phyloP scores from a whole-genome alignment of 2,329 filamentous ascomycete genomes.

The Pseudogymnoascus destructans region DNA sequence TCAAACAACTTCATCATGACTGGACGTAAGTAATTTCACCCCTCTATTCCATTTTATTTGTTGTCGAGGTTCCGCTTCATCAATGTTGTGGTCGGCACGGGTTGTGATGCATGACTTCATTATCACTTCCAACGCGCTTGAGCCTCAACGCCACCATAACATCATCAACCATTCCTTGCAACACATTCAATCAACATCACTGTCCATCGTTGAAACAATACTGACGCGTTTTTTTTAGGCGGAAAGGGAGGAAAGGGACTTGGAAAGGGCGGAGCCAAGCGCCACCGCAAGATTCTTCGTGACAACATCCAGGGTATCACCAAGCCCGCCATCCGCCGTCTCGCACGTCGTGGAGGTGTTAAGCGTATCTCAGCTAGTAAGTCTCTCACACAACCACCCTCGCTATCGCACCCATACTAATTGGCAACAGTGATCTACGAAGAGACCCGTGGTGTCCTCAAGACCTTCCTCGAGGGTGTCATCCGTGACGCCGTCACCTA shows the following conservation, averaged over 20 bases:
- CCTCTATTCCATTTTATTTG: constrained; percentile 13
- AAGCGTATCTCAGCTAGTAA: constrained; percentile 97
- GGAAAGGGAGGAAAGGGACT: constrained; percentile 96
- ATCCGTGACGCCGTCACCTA: constrained; percentile 71
- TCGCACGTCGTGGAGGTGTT: constrained; percentile 97
- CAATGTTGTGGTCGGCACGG: constrained; percentile 17
- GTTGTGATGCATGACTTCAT: constrained; percentile 12
- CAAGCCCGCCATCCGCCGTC: constrained; percentile 96
- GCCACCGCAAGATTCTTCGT: constrained; percentile 97
- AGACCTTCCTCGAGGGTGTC: constrained; percentile 73
- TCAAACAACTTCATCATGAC: constrained; percentile 43
- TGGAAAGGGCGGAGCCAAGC: constrained; percentile 97
- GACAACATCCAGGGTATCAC: constrained; percentile 99
- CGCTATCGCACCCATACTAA: constrained; percentile 12
- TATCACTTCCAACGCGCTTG: constrained; percentile 14
- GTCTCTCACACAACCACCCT: constrained; percentile 11
- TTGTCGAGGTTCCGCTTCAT: constrained; percentile 14
- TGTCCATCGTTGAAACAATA: constrained; percentile 17
- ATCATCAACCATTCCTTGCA: constrained; percentile 14
- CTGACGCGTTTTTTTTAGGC: constrained; percentile 46
- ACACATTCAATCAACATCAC: constrained; percentile 14
- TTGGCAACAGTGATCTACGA: constrained; percentile 57
- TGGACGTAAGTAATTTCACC: constrained; percentile 49
- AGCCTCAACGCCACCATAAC: constrained; percentile 14
- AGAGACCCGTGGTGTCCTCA: constrained; percentile 69